These are phyloP conservation scores for Heliosperma pusillum DNA, from an alignment of 148 eudicot genomes.

Conservation along the genomic window DNA sequence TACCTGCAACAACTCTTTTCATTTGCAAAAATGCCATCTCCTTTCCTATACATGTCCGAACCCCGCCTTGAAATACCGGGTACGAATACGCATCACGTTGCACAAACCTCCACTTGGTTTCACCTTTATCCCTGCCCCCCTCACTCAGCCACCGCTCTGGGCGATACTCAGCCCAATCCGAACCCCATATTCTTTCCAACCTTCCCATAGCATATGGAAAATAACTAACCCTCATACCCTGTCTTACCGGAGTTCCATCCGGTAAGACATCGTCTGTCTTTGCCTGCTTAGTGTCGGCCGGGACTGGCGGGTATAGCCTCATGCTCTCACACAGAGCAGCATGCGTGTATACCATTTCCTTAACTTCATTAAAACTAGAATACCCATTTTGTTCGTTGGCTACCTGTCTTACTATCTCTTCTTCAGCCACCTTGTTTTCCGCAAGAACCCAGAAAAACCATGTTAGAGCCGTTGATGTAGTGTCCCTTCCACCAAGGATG, in stretches of 20 bases:
- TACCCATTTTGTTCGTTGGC: not conserved
- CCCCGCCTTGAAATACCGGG: slow-evolving; percentile 45
- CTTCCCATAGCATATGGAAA: slow-evolving; percentile 44
- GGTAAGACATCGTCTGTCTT: slow-evolving; percentile 28
- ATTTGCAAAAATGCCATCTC: too few relatives aligned
- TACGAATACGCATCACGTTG: slow-evolving; percentile 27
- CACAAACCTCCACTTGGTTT: slow-evolving; percentile 20
- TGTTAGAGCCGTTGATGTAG: slow-evolving; percentile 30
- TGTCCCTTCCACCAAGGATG: slow-evolving; percentile 38
- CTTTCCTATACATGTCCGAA: slow-evolving; percentile 38
- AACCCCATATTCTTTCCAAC: slow-evolving; percentile 36
- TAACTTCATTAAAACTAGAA: slow-evolving; percentile 15
- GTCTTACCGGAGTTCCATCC: slow-evolving; percentile 33
- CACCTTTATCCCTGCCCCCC: not conserved
- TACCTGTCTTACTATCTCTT: slow-evolving; percentile 25
- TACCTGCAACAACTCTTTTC: slow-evolving; percentile 32
- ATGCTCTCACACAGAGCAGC: slow-evolving; percentile 42
- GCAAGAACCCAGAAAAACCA: slow-evolving; percentile 39
- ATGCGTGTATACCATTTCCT: slow-evolving; percentile 28
- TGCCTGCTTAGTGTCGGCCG: slow-evolving; percentile 31
- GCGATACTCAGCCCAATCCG: slow-evolving; percentile 24
- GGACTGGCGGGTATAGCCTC: slow-evolving; percentile 40
- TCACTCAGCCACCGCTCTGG: slow-evolving; percentile 30
- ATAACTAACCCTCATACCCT: slow-evolving; percentile 35
- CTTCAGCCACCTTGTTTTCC: slow-evolving; percentile 16